These are phyloP conservation scores for Chenopodium quinoa DNA, from an alignment of 148 eudicot species.

Conservation along the genomic window DNA sequence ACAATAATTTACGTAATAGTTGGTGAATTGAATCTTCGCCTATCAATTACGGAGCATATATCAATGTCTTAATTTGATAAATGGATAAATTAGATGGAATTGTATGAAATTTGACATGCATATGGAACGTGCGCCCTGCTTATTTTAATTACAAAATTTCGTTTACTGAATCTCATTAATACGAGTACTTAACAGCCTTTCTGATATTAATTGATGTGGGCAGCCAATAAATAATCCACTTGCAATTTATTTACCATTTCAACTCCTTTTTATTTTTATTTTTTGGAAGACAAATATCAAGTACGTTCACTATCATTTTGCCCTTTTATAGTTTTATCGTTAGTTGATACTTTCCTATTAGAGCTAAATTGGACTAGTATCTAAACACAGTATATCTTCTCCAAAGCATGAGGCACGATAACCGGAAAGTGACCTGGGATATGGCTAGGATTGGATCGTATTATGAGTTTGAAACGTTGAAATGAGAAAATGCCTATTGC, in stretches of 20 bases:
- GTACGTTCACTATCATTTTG: neutral
- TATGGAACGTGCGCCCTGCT: neutral
- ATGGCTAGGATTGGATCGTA: too few species aligned
- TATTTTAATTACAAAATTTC: neutral
- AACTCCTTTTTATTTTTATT: neutral
- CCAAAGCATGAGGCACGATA: conserved; percentile 18
- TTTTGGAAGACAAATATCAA: neutral
- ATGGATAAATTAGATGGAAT: neutral
- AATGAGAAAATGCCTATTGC: too few species aligned
- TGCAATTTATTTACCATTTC: neutral
- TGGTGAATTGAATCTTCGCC: too few species aligned
- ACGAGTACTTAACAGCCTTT: neutral
- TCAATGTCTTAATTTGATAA: too few species aligned
- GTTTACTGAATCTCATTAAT: neutral
- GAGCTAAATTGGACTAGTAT: neutral
- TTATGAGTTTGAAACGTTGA: too few species aligned
- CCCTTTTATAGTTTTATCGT: too few species aligned
- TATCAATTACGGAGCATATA: too few species aligned
- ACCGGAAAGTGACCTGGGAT: neutral
- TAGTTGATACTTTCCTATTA: too few species aligned
- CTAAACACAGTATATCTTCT: neutral
- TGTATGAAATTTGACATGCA: neutral
- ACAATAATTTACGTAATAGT: too few species aligned
- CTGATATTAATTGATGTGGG: neutral
- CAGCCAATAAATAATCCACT: neutral